Evolutionary conservation across 75 land plant species (phyloP).

Genomic region (Azolla pinnata): DNA sequence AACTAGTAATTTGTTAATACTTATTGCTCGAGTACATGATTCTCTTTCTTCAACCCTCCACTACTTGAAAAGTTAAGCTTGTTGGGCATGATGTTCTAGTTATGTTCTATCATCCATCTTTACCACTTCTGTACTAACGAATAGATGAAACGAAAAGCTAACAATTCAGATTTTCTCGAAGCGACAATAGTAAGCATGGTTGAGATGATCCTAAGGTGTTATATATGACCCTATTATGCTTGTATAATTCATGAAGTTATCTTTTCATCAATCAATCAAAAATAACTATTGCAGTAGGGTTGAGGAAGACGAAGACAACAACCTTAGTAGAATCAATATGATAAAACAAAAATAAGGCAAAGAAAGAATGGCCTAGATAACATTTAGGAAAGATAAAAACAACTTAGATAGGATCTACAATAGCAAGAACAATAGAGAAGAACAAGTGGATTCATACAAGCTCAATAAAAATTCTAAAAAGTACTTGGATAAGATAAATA

Average conservation of each 20-base stretch:
- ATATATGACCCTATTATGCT: neutral
- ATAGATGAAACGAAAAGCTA: neutral
- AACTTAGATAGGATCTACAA: neutral
- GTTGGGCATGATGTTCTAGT: neutral
- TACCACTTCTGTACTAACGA: neutral
- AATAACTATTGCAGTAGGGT: neutral
- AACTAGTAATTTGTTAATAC: too few relatives aligned
- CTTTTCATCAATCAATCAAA: too few relatives aligned
- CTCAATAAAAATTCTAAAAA: too few relatives aligned
- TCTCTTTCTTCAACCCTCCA: neutral
- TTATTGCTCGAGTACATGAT: neutral
- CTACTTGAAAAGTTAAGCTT: neutral
- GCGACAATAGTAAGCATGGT: too few relatives aligned
- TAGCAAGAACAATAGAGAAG: neutral
- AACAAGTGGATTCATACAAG: neutral
- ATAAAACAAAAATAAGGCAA: neutral
- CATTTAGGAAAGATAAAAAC: neutral
- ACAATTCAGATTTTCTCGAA: neutral
- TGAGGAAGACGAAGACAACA: neutral
- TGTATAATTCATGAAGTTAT: neutral
- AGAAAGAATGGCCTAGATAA: too few relatives aligned
- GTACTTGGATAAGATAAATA: too few relatives aligned
- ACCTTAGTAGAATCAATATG: neutral
- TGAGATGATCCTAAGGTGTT: neutral
- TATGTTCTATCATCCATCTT: neutral